Evolutionary conservation across 805 yeast species (phyloP).

Genomic region (Babjeviella inositovora): DNA sequence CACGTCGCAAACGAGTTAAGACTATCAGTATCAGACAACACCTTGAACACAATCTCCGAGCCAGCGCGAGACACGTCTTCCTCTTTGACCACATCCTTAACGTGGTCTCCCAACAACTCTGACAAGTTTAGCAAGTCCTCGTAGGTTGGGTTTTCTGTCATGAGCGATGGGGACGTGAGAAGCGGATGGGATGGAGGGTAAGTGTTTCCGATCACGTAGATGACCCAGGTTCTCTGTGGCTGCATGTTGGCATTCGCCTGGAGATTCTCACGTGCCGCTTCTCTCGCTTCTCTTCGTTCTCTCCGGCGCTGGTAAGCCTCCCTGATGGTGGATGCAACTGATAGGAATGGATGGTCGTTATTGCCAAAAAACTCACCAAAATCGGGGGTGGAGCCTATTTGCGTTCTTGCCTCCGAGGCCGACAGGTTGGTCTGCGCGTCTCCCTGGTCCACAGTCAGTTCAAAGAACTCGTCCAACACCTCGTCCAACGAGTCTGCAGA

Average conservation of each 20-base stretch:
- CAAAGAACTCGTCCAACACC: too few species aligned
- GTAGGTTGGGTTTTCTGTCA: conserved; percentile 31
- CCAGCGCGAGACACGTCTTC: conserved; percentile 22
- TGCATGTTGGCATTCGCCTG: conserved; percentile 3
- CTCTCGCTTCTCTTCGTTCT: conserved; percentile 2
- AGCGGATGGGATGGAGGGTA: conserved; percentile 32
- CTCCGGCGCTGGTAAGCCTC: conserved; percentile 1
- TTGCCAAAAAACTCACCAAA: too few species aligned
- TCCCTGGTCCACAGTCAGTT: too few species aligned
- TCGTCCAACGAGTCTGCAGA: too few species aligned
- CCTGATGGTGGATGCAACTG: background rate
- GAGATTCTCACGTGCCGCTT: conserved; percentile 1
- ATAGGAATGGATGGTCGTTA: conserved; percentile 1
- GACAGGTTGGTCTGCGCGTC: too few species aligned
- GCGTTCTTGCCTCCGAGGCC: too few species aligned
- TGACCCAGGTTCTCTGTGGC: conserved; percentile 36
- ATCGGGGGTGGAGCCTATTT: too few species aligned
- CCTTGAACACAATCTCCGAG: conserved; percentile 12
- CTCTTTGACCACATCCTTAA: conserved; percentile 22
- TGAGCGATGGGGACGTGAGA: conserved; percentile 25
- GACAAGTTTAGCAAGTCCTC: conserved; percentile 32
- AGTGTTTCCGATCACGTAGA: conserved; percentile 42
- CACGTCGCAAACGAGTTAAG: conserved; percentile 3
- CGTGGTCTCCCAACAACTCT: conserved; percentile 26
- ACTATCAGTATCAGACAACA: conserved; percentile 7